Evolutionary conservation across 2,329 filamentous ascomycete genomes (phyloP), one percentile per base, ranked within the genome.

Genomic region (Fusarium concolor): DNA sequence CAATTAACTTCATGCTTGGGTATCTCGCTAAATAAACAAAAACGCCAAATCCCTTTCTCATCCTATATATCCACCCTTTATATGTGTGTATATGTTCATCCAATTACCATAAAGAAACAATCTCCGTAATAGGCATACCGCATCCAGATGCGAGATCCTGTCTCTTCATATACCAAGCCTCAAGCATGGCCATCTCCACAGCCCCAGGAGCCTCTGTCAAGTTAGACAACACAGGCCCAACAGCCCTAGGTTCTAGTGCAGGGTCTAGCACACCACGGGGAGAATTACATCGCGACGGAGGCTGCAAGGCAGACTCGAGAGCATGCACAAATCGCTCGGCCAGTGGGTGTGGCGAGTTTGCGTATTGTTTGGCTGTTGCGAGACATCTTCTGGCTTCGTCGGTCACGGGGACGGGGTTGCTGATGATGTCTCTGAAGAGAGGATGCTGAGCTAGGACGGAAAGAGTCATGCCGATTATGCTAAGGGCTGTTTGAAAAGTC

Each of bases 391-490:
- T 58, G 6, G 64, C 70, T 33, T 74, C 72, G 6, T 71, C 63
- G 3, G 62, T 63, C 5, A 67, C 52, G 11, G 56, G 62, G 24
- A 39, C 42, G 17, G 69, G 65, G 26, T 67, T 74, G 18, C 62
- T 63, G 47, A 67, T 58, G 1, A 61, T 62, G 31, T 67, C 63
- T 33, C 57, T 61, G 10, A 74, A 67, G 15, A 74, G 51, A 18
- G 71, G 69, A 38, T 68, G 62, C 14, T 71, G 70, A 15, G 65
- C 62, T 1, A 74, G 56, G 51, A 74, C 49, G 28, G 58, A 58
- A 37, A 74, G 70, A 20, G 69, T 74, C 60, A 72, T 72, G 42
- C 72, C 72, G 6, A 57, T 58, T 47, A 74, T 65, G 50, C 65
- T 57, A 11, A 74, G 60, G n/a, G 53, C 72, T 74, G 2, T 8